Evolutionary conservation across 2,329 filamentous ascomycete genomes (phyloP).

Genomic region (Aureobasidium sp.): DNA sequence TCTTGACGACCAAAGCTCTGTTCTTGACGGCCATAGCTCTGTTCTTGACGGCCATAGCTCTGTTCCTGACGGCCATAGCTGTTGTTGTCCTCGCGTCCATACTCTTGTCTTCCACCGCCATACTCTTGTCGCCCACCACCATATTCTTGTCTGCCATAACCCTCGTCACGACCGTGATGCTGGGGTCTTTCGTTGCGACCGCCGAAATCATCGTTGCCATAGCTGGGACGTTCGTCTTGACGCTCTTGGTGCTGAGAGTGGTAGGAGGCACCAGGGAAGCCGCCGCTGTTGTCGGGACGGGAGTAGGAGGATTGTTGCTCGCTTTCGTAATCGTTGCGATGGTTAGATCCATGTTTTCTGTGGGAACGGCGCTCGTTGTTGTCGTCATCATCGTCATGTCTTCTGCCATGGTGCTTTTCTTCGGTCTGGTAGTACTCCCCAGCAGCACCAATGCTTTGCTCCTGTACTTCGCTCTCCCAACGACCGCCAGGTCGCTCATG

Average conservation of each 20-base stretch:
- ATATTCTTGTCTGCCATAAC: slow-evolving; percentile 18
- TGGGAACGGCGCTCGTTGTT: slow-evolving; percentile 26
- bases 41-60: not conserved
- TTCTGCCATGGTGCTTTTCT: slow-evolving; percentile 24
- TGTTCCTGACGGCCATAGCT: slow-evolving; percentile 5
- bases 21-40: not conserved
- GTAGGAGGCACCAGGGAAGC: slow-evolving; percentile 22
- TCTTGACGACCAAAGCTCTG: not conserved
- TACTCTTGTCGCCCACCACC: slow-evolving; percentile 17
- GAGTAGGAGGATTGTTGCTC: slow-evolving; percentile 19
- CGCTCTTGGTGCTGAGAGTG: slow-evolving; percentile 18
- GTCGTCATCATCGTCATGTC: slow-evolving; percentile 27
- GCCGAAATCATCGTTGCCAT: slow-evolving; percentile 1
- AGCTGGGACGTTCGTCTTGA: slow-evolving; percentile 17
- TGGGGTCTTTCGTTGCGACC: slow-evolving; percentile 6
- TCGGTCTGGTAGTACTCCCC: slow-evolving; percentile 23
- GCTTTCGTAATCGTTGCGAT: slow-evolving; percentile 35
- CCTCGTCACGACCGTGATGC: not conserved
- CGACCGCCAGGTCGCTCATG: slow-evolving; percentile 39
- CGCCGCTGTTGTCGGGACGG: slow-evolving; percentile 20
- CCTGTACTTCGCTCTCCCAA: slow-evolving; percentile 36
- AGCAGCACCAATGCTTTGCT: slow-evolving; percentile 19
- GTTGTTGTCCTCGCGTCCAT: slow-evolving; percentile 18
- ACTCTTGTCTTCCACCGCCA: slow-evolving; percentile 14
- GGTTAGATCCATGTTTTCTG: slow-evolving; percentile 27